phyloP scores from a whole-genome alignment of 805 yeast species.

The Wickerhamiella occidentalis region DNA sequence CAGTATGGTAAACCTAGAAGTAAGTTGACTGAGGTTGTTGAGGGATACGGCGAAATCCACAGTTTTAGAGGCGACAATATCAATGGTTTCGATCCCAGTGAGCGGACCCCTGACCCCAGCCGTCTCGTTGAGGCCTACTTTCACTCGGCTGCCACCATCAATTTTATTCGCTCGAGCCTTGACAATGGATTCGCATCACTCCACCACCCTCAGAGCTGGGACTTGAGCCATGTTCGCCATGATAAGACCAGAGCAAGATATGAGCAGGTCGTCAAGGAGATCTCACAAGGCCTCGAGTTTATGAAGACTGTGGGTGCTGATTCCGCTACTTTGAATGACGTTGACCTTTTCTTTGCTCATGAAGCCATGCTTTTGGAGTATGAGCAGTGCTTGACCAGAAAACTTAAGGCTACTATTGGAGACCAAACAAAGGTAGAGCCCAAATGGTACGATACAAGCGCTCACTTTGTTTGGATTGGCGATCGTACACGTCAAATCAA shows the following conservation, averaged over 20 bases:
- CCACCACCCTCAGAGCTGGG: slow-evolving; percentile 33
- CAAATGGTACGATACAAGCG: slow-evolving; percentile 32
- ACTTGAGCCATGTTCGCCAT: slow-evolving; percentile 31
- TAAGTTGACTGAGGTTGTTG: slow-evolving; percentile 32
- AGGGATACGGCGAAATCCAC: slow-evolving; percentile 30
- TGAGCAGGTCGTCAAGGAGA: slow-evolving; percentile 28
- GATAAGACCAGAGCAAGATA: slow-evolving; percentile 31
- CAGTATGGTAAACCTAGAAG: slow-evolving; percentile 37
- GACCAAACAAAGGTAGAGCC: background rate
- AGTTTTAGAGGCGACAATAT: slow-evolving; percentile 35
- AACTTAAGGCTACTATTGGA: slow-evolving; percentile 17
- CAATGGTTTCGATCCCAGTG: slow-evolving; percentile 31
- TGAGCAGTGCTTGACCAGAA: slow-evolving; percentile 32
- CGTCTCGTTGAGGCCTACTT: slow-evolving; percentile 33
- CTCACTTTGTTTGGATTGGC: slow-evolving; percentile 36
- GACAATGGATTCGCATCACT: slow-evolving; percentile 33
- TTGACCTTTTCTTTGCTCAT: slow-evolving; percentile 33
- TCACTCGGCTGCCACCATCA: slow-evolving; percentile 36
- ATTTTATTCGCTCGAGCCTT: slow-evolving; percentile 29
- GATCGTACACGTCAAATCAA: slow-evolving; percentile 35
- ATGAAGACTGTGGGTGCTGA: slow-evolving; percentile 33
- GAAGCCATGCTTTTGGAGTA: slow-evolving; percentile 34
- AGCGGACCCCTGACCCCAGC: slow-evolving; percentile 32
- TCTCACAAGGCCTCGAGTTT: slow-evolving; percentile 30
- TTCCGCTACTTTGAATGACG: slow-evolving; percentile 22